Percentiles rank a stretch among this genome's conserved stretches.
Evolutionary conservation across 768 basidiomycete genomes (phyloP).

Genomic region (Boletus edulis): DNA sequence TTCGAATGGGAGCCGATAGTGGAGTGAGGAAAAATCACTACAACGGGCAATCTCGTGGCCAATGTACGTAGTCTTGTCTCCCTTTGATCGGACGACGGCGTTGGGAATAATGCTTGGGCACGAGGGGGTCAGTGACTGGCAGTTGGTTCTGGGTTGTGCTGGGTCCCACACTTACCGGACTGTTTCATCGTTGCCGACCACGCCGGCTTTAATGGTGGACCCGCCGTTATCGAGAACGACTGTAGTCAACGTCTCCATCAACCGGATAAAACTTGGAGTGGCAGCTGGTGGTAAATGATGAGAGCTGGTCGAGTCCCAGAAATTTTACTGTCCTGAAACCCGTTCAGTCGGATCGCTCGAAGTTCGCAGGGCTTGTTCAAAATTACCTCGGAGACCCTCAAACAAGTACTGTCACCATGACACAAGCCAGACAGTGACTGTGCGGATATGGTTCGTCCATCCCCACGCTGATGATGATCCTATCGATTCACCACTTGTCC

Average conservation of each 20-base stretch:
- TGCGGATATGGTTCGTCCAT: background rate
- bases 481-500: background rate
- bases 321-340: background rate
- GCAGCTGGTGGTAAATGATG: too few species aligned
- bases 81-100: constrained; percentile 81
- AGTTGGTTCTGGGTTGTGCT: background rate
- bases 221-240: constrained; percentile 89
- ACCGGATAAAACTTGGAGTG: background rate
- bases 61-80: constrained; percentile 78
- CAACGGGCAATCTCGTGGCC: constrained; percentile 83
- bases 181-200: constrained; percentile 35
- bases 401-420: background rate
- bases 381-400: constrained; percentile 2
- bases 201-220: constrained; percentile 73
- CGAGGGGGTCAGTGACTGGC: background rate
- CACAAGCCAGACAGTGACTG: background rate
- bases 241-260: constrained; percentile 30
- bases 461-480: background rate
- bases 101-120: constrained; percentile 66
- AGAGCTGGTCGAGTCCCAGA: too few species aligned
- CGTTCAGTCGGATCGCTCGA: background rate
- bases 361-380: too few species aligned
- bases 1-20: constrained; percentile 85
- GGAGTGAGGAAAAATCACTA: constrained; percentile 75
- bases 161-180: constrained; percentile 20